Evolutionary conservation across 2,329 filamentous ascomycete genomes (phyloP).

Genomic region (Cordyceps farinosa): DNA sequence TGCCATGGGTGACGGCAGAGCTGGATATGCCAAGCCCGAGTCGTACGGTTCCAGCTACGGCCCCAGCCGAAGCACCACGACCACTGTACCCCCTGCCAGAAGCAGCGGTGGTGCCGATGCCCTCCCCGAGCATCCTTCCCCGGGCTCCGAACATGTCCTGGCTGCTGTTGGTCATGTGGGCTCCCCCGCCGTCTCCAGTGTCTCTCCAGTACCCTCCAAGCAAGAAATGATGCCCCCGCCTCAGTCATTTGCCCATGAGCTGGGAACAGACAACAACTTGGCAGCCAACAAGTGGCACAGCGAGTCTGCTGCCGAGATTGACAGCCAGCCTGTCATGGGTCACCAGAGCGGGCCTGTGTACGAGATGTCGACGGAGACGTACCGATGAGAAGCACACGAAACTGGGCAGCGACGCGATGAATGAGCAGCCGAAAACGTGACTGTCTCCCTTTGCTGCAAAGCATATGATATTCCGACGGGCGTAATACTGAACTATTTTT

Average conservation of each 20-base stretch:
- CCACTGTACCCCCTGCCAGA: slow-evolving; percentile 6
- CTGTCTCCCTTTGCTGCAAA: slow-evolving; percentile 1
- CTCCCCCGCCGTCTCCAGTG: slow-evolving; percentile 1
- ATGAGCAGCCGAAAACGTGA: slow-evolving; percentile 5
- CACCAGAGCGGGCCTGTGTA: slow-evolving; percentile 37
- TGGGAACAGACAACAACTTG: slow-evolving; percentile 31
- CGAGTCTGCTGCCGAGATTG: slow-evolving; percentile 37
- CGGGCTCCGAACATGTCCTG: slow-evolving; percentile 23
- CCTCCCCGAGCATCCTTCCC: slow-evolving; percentile 27
- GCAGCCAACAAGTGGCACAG: slow-evolving; percentile 33
- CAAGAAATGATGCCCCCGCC: background rate
- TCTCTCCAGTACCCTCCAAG: slow-evolving; percentile 2
- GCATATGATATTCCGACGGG: slow-evolving; percentile 18
- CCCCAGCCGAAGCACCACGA: slow-evolving; percentile 23
- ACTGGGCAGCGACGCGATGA: background rate
- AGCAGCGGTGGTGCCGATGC: slow-evolving; percentile 21
- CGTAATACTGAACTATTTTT: slow-evolving; percentile 24
- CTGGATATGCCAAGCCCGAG: slow-evolving; percentile 38
- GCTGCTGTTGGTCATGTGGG: slow-evolving; percentile 9
- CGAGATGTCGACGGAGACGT: slow-evolving; percentile 40
- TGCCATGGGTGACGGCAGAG: slow-evolving; percentile 37
- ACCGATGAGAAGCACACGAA: slow-evolving; percentile 28
- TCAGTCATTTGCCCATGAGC: slow-evolving; percentile 33
- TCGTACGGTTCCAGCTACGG: slow-evolving; percentile 31
- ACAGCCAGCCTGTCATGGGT: slow-evolving; percentile 32